These are phyloP conservation scores for Jackrogersella multiformis DNA, from an alignment of 495 filamentous ascomycete genomes.

Conservation along the genomic window DNA sequence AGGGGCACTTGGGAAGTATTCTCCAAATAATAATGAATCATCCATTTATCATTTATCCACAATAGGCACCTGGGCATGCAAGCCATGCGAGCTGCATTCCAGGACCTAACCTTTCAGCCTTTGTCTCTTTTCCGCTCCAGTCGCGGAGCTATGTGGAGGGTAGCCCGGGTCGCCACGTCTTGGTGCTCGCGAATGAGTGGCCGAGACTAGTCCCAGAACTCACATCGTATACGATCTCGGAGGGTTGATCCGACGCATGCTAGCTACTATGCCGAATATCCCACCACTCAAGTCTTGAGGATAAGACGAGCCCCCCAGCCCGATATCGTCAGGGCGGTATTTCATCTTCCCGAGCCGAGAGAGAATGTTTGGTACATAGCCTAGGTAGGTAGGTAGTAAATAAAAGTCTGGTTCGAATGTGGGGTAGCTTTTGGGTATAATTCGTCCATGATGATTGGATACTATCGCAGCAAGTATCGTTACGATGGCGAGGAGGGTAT, in stretches of 20 bases:
- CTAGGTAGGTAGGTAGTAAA: too few relatives aligned
- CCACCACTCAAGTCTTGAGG: conserved; percentile 33
- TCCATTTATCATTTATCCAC: conserved; percentile 34
- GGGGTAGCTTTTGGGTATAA: too few relatives aligned
- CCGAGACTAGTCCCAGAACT: conserved; percentile 22
- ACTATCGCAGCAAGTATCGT: too few relatives aligned
- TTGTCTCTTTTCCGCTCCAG: too few relatives aligned
- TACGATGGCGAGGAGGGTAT: too few relatives aligned
- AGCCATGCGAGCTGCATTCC: not conserved
- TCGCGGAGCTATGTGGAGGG: too few relatives aligned
- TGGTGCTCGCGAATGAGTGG: conserved; percentile 18
- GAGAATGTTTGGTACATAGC: not conserved
- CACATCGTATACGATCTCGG: not conserved
- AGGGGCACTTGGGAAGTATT: too few relatives aligned
- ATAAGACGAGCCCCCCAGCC: conserved; percentile 21
- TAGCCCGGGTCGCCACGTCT: not conserved
- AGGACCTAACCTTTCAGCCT: too few relatives aligned
- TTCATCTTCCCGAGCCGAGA: conserved; percentile 35
- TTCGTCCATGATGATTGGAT: too few relatives aligned
- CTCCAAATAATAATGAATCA: conserved; percentile 9
- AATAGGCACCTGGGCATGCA: conserved; percentile 7
- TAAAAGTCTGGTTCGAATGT: too few relatives aligned
- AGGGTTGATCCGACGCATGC: conserved; percentile 32
- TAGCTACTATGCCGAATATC: conserved; percentile 41
- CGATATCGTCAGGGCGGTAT: conserved; percentile 28